Evolutionary conservation across 2,329 filamentous ascomycete species (phyloP).

Genomic region (Lachnellula hyalina): DNA sequence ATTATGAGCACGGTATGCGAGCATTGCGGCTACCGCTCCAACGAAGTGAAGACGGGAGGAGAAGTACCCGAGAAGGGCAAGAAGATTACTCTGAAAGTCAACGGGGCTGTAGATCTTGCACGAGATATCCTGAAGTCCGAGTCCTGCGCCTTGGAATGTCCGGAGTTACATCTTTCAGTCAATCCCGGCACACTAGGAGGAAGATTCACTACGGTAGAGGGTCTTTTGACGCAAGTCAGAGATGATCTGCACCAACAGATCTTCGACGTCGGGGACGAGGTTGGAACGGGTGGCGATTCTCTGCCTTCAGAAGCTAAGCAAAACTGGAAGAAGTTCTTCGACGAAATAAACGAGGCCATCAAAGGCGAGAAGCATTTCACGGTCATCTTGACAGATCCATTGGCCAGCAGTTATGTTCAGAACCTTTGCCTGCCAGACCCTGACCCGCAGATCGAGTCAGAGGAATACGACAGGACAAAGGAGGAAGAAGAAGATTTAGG

Average conservation of each 20-base stretch:
- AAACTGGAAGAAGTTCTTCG: slow-evolving; percentile 80
- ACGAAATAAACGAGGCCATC: slow-evolving; percentile 69
- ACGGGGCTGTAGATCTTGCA: slow-evolving; percentile 66
- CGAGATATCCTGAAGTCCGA: slow-evolving; percentile 96
- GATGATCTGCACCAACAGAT: slow-evolving; percentile 85
- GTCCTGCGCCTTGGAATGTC: slow-evolving; percentile 79
- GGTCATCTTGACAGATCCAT: slow-evolving; percentile 76
- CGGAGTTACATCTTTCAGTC: slow-evolving; percentile 80
- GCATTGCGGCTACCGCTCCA: slow-evolving; percentile 87
- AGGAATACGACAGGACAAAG: slow-evolving; percentile 79
- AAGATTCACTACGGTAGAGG: slow-evolving; percentile 94
- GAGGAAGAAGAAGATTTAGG: slow-evolving; percentile 95
- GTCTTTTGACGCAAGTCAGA: slow-evolving; percentile 84
- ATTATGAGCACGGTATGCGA: slow-evolving; percentile 93
- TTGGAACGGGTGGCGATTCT: slow-evolving; percentile 68
- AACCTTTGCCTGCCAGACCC: slow-evolving; percentile 69
- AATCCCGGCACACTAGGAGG: slow-evolving; percentile 93
- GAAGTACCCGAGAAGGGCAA: slow-evolving; percentile 82
- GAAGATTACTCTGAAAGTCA: slow-evolving; percentile 72
- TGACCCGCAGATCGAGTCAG: slow-evolving; percentile 75
- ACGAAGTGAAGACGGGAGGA: slow-evolving; percentile 96
- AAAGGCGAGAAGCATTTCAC: slow-evolving; percentile 75
- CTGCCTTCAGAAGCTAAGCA: slow-evolving; percentile 59
- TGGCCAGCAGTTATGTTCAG: slow-evolving; percentile 92
- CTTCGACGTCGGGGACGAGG: slow-evolving; percentile 64